Conservation (phyloP, 1,284 basidiomycete genomes). For the Moesziomyces aphidis region DNA sequence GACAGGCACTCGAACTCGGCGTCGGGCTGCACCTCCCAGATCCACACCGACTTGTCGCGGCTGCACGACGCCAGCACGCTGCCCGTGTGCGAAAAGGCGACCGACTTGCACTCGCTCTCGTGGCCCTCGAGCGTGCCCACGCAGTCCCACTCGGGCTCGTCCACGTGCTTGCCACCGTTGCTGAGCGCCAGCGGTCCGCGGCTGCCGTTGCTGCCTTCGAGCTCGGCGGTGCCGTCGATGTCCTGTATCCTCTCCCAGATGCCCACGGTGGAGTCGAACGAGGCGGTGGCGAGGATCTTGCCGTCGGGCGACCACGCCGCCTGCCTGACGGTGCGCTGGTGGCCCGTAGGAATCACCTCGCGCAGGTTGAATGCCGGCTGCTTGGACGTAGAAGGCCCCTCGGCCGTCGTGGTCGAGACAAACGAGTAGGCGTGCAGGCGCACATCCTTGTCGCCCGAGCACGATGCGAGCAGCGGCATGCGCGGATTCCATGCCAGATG, state of each 20-base stretch:
- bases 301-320: conserved; percentile 93
- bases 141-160: conserved; percentile 77
- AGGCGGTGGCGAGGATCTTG: conserved; percentile 87
- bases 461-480: conserved; percentile 85
- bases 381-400: conserved; percentile 47
- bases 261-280: conserved; percentile 92
- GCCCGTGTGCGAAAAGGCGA: conserved; percentile 84
- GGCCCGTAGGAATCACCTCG: conserved; percentile 75
- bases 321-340: conserved; percentile 89
- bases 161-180: conserved; percentile 64
- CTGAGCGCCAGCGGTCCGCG: conserved; percentile 61
- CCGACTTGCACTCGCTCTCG: conserved; percentile 96
- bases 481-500: conserved; percentile 89
- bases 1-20: conserved; percentile 86
- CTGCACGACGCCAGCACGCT: conserved; percentile 90
- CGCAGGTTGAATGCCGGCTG: conserved; percentile 55
- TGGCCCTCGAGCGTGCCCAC: conserved; percentile 90
- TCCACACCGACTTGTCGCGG: conserved; percentile 97
- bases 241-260: conserved; percentile 79
- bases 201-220: conserved; percentile 5
- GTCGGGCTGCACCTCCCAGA: conserved; percentile 93
- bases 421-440: conserved; percentile 81
- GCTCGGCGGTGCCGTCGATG: conserved; percentile 25
- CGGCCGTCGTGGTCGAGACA: conserved; percentile 25
- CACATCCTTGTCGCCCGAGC: conserved; percentile 93